These are phyloP conservation scores for Phaeoacremonium minimum DNA, from an alignment of 2,329 filamentous ascomycete genomes.

Conservation along the genomic window DNA sequence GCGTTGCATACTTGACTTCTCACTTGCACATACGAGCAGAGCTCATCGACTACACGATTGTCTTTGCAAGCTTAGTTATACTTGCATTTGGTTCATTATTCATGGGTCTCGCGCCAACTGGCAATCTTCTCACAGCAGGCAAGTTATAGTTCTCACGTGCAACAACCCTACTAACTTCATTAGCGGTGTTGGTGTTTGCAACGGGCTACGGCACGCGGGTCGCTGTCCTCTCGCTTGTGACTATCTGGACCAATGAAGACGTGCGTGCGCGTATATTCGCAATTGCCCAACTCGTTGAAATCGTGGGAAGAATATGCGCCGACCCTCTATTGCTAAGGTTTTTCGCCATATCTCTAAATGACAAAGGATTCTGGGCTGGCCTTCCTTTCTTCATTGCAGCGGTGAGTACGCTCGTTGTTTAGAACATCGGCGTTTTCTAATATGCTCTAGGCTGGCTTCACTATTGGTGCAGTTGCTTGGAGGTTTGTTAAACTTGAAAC, in stretches of 20 bases:
- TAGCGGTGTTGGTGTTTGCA: conserved; percentile 8
- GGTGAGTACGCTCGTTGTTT: no score
- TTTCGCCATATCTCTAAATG: conserved; percentile 6
- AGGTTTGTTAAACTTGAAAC: no score
- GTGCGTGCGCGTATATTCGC: conserved; percentile 9
- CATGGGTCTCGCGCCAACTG: conserved; percentile 8
- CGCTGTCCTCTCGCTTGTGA: conserved; percentile 9
- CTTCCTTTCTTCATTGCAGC: conserved; percentile 9
- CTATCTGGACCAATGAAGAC: conserved; percentile 9
- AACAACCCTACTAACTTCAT: no score
- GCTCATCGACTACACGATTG: conserved; percentile 10
- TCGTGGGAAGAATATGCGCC: conserved; percentile 7
- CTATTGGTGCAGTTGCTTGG: no score
- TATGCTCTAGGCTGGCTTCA: no score
- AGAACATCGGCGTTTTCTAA: no score
- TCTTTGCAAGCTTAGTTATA: conserved; percentile 7
- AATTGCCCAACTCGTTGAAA: conserved; percentile 8
- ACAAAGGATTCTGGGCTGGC: conserved; percentile 3
- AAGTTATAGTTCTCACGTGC: no score
- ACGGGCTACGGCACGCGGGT: conserved; percentile 8
- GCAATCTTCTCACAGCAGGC: no score
- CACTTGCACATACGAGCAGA: conserved; percentile 6
- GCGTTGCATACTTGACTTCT: conserved; percentile 6
- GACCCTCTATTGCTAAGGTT: conserved; percentile 8
- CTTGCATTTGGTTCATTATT: conserved; percentile 4